These are phyloP conservation scores for Erodium maritimum DNA, from an alignment of 345 rosid genomes.

Conservation along the genomic window DNA sequence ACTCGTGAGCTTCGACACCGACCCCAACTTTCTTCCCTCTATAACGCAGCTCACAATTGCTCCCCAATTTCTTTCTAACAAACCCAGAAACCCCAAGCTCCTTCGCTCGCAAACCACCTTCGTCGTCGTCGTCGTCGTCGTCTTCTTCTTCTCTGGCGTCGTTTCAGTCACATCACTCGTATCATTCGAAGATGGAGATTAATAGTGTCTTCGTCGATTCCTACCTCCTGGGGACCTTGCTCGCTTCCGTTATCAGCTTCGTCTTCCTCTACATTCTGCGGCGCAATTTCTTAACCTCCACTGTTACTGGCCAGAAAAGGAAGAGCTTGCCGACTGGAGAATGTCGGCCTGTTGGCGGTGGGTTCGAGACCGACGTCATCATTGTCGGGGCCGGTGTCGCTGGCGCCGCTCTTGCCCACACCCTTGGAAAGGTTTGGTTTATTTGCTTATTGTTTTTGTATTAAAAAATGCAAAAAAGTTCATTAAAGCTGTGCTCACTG, in stretches of 20 bases:
- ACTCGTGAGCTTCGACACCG: too few relatives aligned
- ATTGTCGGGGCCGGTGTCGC: slow-evolving; percentile 85
- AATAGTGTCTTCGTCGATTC: slow-evolving; percentile 8
- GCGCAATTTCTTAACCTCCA: slow-evolving; percentile 8
- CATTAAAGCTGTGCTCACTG: too few relatives aligned
- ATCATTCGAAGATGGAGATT: too few relatives aligned
- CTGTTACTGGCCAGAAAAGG: slow-evolving; percentile 1
- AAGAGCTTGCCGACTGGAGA: slow-evolving; percentile 9
- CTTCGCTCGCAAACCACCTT: too few relatives aligned
- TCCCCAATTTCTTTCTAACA: too few relatives aligned
- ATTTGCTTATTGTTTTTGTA: not conserved
- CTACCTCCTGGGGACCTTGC: slow-evolving; percentile 17
- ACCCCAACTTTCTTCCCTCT: too few relatives aligned
- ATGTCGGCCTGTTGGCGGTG: slow-evolving; percentile 2
- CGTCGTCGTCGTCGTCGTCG: too few relatives aligned
- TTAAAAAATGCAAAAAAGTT: too few relatives aligned
- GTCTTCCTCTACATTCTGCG: slow-evolving; percentile 21
- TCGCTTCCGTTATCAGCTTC: slow-evolving; percentile 20
- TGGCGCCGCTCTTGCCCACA: slow-evolving; percentile 68
- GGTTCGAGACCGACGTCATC: slow-evolving; percentile 34
- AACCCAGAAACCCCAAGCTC: too few relatives aligned
- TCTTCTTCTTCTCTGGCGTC: too few relatives aligned
- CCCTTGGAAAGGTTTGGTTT: slow-evolving; percentile 58
- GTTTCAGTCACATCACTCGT: too few relatives aligned
- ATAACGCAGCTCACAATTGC: too few relatives aligned